Evolutionary conservation across 345 rosid species (phyloP), one percentile per base, ranked within the genome.

Genomic region (Nasturtium officinale): DNA sequence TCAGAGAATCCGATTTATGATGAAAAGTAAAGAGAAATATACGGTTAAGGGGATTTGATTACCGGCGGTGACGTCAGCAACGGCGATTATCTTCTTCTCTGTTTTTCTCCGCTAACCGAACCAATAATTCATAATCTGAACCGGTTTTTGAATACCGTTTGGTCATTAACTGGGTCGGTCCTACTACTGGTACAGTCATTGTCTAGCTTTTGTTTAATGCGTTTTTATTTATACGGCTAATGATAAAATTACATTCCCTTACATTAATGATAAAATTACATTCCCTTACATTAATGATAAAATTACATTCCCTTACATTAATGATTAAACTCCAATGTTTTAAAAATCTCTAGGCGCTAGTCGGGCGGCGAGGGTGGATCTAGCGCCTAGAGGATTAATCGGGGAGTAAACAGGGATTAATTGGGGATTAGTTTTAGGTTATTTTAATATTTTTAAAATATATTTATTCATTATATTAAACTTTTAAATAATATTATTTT

Each of bases 1-100:
- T 45, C 50, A 16, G 50, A 16, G 50, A 45, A 67, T 33, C 72
- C 71, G 74, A 67, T 57, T 35, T 20, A 43, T 0, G 74, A 57
- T 55, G n/a, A 3, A 38, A 55, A 65, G 30, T 5, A 10, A 32
- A 57, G 63, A 58, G 61, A 46, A 37, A 50, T n/a, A 46, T 28
- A 71, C 62, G 28, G 60, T 57, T 50, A 51, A 15, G 67, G 30
- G 28, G 71, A 13, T 54, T 58, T 59, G 33, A 67, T 74, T 76
- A 85, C 85, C 86, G 83, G 85, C 83, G 85, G 71, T 84, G 87
- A 84, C 84, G 85, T 84, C 84, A 87, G 40, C 81, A 76, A 46
- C 80, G 76, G 71, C 76, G 75, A 69, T 69, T 46, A 35, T 28
- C 52, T 7, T 68, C 53, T 40, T 11, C 30, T 42, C 12, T 68